Evolutionary conservation across 306 rosid species (phyloP), one percentile per base, ranked within the genome.

Genomic region (Pachyrhizus erosus): DNA sequence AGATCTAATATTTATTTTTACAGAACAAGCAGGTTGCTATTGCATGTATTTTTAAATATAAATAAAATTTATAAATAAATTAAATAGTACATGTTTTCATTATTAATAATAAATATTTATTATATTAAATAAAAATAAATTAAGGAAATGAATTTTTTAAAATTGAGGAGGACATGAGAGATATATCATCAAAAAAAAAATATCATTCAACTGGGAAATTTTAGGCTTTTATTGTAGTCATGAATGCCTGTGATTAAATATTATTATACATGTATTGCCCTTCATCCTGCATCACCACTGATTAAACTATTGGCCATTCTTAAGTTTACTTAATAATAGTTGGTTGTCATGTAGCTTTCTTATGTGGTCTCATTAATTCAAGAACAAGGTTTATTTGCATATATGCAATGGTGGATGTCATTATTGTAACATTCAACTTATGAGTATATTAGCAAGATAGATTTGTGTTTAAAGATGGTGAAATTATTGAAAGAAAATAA

Each of bases 351-450:
- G 55, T 45, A 17, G 60, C 27, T 58, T 60, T 76, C 4, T 58
- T 15, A 75, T 21, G 79, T 21, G 69, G 55, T 21, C 40, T 55
- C 40, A 57, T 21, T n/a, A 40, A 39, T 57, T 75, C 21, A 62
- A 60, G 11, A 64, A 1, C 37, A 29, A 46, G 62, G 31, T 42
- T 46, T 45, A 20, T 80, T 42, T 51, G 29, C 13, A 75, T 48
- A 43, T 29, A 17, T 49, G 34, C 15, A 67, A 26, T 17, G 55
- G 29, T 18, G 77, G 45, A 12, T 64, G 31, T 33, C 45, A 64
- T 18, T 40, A 14, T 51, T 6, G 3, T 54, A 52, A 49, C 61
- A 31, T 51, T 42, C 60, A 72, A 37, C 15, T 0, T 39, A 60
- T 11, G 5, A 66, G 6, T 54, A 64, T 21, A 70, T 46, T 58